Evolutionary conservation across 176 grass and related monocot genomes (phyloP), one percentile per base, ranked within the genome.

Genomic region (Triticum turgidum): DNA sequence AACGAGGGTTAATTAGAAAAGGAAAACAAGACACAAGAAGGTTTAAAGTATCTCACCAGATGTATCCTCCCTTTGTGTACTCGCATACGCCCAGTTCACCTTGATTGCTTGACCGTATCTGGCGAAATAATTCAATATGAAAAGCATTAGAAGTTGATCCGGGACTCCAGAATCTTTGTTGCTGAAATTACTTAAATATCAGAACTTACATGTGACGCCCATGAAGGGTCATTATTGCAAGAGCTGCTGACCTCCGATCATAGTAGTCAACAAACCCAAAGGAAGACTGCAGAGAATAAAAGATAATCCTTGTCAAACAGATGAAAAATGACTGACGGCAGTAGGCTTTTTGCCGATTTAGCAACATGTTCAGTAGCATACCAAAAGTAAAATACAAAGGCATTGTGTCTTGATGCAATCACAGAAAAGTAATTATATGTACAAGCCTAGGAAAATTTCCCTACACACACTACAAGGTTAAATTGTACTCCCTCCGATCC

Each of bases 211-310:
- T 86, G 56, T 95, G 94, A 52, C 91, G 87, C 4, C 91, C 89
- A 85, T 95, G 91, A 81, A 95, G 87, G 58, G 94, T 89, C 87
- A 91, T 89, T 32, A 95, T 95, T 62, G 94, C 89, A 83, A 95
- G 84, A 89, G 94, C 84, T 32, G 94, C 94, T 77, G 94, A 93
- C 85, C 91, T 89, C 76, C 89, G 81, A 83, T 95, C 94, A 91
- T 91, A 92, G 78, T 91, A 95, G 82, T 95, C 94, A 87, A 95
- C 94, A 91, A 95, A 95, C 39, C 94, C 94, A 86, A 93, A 95
- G 56, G 94, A 95, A 77, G 94, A 95, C 94, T 95, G 71, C 73
- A 82, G 5, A 89, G 80, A 39, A 89, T 69, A 73, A 72, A 9
- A 62, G 27, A 71, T 7, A 77, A 49, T 61, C 74, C 11, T 80